A percentile compares a stretch with the other conserved stretches of the same genome.
Conservation (phyloP, 2,329 filamentous ascomycete genomes). For the Spiromastix sp. region DNA sequence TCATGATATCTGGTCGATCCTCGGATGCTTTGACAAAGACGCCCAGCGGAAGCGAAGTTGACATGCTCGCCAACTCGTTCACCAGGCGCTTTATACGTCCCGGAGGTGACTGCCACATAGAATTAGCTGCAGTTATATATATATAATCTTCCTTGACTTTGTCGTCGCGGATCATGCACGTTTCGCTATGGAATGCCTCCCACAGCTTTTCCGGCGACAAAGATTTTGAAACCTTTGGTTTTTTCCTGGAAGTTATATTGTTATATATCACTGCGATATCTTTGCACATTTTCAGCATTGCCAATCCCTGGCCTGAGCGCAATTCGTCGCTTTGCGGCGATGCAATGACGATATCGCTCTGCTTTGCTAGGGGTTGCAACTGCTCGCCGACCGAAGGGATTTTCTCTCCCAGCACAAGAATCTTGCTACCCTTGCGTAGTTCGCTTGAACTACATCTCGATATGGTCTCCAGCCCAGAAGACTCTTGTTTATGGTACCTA, state of each 20-base stretch:
- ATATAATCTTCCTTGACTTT: slow-evolving; percentile 24
- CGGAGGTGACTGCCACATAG: slow-evolving; percentile 2
- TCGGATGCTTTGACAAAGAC: slow-evolving; percentile 41
- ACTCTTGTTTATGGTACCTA: slow-evolving; percentile 23
- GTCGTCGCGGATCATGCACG: slow-evolving; percentile 29
- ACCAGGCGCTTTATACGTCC: slow-evolving; percentile 41
- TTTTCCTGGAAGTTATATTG: slow-evolving; percentile 12
- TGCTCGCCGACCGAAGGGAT: slow-evolving; percentile 10
- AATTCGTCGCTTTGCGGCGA: slow-evolving; percentile 14
- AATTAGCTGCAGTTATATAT: slow-evolving; percentile 9
- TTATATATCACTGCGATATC: slow-evolving; percentile 21
- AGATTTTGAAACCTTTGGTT: slow-evolving; percentile 8
- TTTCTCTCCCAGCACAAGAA: slow-evolving; percentile 8
- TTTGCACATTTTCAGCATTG: slow-evolving; percentile 25
- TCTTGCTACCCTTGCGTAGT: background rate
- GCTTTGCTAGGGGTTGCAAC: slow-evolving; percentile 19
- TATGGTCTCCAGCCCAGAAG: slow-evolving; percentile 26
- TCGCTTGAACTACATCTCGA: slow-evolving; percentile 16
- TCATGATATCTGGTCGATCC: slow-evolving; percentile 41
- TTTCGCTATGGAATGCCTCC: slow-evolving; percentile 21
- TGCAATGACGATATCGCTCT: slow-evolving; percentile 24
- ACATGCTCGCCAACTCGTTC: slow-evolving; percentile 36
- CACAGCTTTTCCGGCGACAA: slow-evolving; percentile 12
- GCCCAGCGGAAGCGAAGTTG: slow-evolving; percentile 39
- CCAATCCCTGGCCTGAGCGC: slow-evolving; percentile 13